Percentiles rank a stretch among this genome's conserved stretches.
These are phyloP conservation scores for Fraxinus quadrangulata DNA, from an alignment of 257 asterid genomes.

Conservation along the genomic window DNA sequence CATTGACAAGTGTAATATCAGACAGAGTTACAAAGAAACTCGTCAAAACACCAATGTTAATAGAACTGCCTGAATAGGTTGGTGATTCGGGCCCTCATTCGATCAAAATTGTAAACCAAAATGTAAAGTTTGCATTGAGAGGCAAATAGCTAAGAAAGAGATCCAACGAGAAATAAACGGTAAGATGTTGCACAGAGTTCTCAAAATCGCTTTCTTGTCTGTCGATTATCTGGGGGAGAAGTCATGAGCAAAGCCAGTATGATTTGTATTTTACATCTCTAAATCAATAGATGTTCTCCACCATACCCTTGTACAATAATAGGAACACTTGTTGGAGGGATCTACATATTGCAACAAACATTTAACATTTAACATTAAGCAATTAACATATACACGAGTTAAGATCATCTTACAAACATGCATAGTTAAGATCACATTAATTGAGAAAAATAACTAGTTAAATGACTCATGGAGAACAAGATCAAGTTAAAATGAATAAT, in stretches of 20 bases:
- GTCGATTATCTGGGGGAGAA: not conserved
- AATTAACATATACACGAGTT: too few relatives aligned
- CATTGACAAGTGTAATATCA: not conserved
- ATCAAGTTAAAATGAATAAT: too few relatives aligned
- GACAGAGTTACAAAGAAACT: too few relatives aligned
- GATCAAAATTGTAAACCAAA: constrained; percentile 35
- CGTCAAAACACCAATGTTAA: too few relatives aligned
- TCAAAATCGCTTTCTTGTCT: constrained; percentile 24
- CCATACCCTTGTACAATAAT: constrained; percentile 74
- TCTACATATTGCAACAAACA: constrained; percentile 42
- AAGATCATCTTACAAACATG: not conserved
- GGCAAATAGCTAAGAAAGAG: constrained; percentile 10
- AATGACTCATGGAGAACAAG: too few relatives aligned
- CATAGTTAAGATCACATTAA: not conserved
- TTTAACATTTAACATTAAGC: not conserved
- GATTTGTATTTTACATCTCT: constrained; percentile 27
- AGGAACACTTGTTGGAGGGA: constrained; percentile 94
- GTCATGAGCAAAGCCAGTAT: not conserved
- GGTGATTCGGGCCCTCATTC: constrained; percentile 59
- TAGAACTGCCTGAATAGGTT: constrained; percentile 74
- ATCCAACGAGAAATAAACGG: not conserved
- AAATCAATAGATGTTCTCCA: constrained; percentile 66
- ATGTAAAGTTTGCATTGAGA: constrained; percentile 1
- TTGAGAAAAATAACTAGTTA: too few relatives aligned
- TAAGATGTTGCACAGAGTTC: constrained; percentile 4